A percentile compares a stretch with the other conserved stretches of the same genome.
Conservation (phyloP, 1,284 basidiomycete species). For the Neonothopanus nambi region DNA sequence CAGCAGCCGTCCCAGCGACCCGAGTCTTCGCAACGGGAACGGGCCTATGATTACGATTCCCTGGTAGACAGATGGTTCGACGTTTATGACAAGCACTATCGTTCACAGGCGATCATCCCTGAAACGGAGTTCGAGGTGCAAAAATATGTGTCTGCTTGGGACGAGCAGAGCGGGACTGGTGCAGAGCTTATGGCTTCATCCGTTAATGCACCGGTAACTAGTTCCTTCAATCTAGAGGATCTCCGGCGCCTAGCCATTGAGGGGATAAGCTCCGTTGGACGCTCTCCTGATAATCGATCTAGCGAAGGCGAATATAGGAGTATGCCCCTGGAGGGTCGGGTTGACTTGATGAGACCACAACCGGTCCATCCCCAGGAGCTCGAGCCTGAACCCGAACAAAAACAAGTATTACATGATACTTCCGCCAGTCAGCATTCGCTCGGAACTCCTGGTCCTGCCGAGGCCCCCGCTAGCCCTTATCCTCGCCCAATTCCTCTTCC, state of each 20-base stretch:
- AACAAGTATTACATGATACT: not conserved
- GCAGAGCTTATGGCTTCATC: constrained; percentile 29
- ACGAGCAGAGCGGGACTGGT: constrained; percentile 40
- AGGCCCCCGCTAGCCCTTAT: constrained; percentile 44
- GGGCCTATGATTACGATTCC: constrained; percentile 69
- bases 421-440: constrained; percentile 20
- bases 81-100: constrained; percentile 87
- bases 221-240: constrained; percentile 70
- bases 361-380: constrained; percentile 33
- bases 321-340: constrained; percentile 82
- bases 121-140: constrained; percentile 63
- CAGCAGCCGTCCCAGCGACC: constrained; percentile 13
- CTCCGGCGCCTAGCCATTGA: constrained; percentile 66
- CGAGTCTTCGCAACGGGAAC: constrained; percentile 36
- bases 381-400: constrained; percentile 20
- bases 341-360: constrained; percentile 77
- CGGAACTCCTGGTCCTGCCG: constrained; percentile 58
- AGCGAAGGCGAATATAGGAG: constrained; percentile 75
- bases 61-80: constrained; percentile 90
- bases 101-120: constrained; percentile 45
- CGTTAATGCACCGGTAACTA: constrained; percentile 23
- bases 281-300: constrained; percentile 21
- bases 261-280: constrained; percentile 44
- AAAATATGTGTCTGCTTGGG: constrained; percentile 76
- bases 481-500: constrained; percentile 40